Conservation (phyloP, 129 eudicot genomes). For the Helianthus annuus region HanXRQr2.0-SUNRISE NC_035441.2:149447903-149448402, state of each 20-base stretch:
- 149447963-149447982: not conserved
- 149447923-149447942: too few relatives aligned
- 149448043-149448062: constrained; percentile 66
- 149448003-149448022: constrained; percentile 91
- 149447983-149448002: constrained; percentile 18
- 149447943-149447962: too few relatives aligned
- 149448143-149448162: constrained; percentile 87
- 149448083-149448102: constrained; percentile 35
- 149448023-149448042: constrained; percentile 59
- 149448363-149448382: not conserved
- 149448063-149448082: constrained; percentile 66
- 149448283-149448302: not conserved
- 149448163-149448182: constrained; percentile 80
- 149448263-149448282: not conserved
- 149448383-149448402: constrained; percentile 15
- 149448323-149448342: not conserved
- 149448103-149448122: constrained; percentile 48
- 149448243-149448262: not conserved
- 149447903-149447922: too few relatives aligned
- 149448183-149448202: constrained; percentile 73
- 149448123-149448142: constrained; percentile 66
- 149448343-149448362: not conserved
- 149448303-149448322: too few relatives aligned
- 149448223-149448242: constrained; percentile 81
- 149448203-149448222: constrained; percentile 80